Conservation (phyloP, 1,139 yeast genomes). For the Candida mesenterica region DNA sequence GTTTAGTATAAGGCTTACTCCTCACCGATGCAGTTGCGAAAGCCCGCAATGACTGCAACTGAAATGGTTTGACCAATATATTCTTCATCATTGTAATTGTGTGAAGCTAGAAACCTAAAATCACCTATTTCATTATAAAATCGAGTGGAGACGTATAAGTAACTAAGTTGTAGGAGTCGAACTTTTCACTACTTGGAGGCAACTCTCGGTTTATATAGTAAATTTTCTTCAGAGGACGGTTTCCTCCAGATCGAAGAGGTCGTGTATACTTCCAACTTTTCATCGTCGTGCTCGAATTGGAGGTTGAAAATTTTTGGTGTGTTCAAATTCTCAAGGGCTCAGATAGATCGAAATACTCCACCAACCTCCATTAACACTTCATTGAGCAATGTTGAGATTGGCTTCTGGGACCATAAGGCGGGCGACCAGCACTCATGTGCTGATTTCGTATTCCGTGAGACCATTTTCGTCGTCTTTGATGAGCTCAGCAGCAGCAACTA, state of each 20-base stretch:
- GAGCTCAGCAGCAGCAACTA: slow-evolving; percentile 6
- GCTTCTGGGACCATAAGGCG: slow-evolving; percentile 5
- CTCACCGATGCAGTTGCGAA: background rate
- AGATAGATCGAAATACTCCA: too few relatives aligned
- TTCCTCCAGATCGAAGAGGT: slow-evolving; percentile 2
- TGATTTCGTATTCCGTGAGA: slow-evolving; percentile 4
- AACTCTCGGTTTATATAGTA: background rate
- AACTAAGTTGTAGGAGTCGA: background rate
- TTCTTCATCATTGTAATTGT: background rate
- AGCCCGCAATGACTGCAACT: background rate
- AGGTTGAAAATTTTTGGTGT: slow-evolving; percentile 1
- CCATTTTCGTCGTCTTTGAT: slow-evolving; percentile 8
- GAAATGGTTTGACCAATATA: background rate
- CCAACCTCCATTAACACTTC: background rate
- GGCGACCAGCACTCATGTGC: background rate
- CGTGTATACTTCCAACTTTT: slow-evolving; percentile 1
- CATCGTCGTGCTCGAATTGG: slow-evolving; percentile 2
- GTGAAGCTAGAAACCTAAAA: background rate
- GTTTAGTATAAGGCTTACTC: slow-evolving; percentile 2
- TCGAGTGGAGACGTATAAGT: background rate
- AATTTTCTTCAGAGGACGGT: slow-evolving; percentile 1
- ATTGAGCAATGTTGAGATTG: slow-evolving; percentile 12
- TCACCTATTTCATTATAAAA: background rate
- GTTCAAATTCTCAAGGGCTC: too few relatives aligned
- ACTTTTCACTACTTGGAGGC: background rate